Percentiles rank a stretch among this genome's conserved stretches.
These are phyloP conservation scores for Neurospora sp. DNA, from an alignment of 495 filamentous ascomycete genomes.

Conservation along the genomic window DNA sequence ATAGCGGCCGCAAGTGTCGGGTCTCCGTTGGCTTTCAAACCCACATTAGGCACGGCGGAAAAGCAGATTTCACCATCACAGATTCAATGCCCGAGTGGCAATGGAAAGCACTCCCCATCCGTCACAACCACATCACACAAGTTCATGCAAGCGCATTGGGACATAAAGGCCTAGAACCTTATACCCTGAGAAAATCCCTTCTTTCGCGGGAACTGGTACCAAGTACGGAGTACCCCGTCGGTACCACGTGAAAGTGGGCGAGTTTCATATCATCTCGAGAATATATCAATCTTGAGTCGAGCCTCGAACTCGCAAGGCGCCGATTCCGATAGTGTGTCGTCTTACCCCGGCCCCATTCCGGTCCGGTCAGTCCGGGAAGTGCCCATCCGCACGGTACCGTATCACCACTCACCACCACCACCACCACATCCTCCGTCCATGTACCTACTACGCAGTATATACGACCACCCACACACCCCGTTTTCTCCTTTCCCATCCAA, in stretches of 20 bases:
- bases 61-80: neutral
- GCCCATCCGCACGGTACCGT: neutral
- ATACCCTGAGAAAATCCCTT: neutral
- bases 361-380: neutral
- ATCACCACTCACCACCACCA: neutral
- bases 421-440: neutral
- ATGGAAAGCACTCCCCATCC: neutral
- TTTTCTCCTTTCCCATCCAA: neutral
- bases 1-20: neutral
- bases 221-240: neutral
- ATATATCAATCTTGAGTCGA: neutral
- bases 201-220: neutral
- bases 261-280: neutral
- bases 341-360: neutral
- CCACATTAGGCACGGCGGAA: neutral
- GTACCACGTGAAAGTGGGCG: neutral
- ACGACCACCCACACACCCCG: neutral
- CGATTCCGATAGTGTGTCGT: neutral
- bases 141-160: neutral
- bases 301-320: neutral
- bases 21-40: neutral
- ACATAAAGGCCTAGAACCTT: neutral
- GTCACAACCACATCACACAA: neutral
- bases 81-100: neutral
- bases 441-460: neutral